Conservation (phyloP, 805 yeast species). For the Groenewaldozyma salmanticensis region DNA sequence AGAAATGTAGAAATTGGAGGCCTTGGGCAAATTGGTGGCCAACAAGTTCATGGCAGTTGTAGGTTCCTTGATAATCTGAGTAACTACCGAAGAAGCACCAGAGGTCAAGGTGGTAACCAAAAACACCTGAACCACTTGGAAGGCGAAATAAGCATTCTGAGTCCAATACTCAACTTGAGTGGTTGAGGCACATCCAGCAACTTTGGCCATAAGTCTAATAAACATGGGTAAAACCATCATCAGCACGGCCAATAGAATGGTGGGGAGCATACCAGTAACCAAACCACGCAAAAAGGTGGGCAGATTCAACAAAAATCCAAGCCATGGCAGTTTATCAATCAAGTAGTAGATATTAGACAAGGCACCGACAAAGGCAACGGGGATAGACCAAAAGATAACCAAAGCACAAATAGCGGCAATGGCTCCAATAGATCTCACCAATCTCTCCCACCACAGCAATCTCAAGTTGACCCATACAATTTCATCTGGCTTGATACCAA, state of each 20-base stretch:
- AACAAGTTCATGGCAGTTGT: slow-evolving; percentile 60
- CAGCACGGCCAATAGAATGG: slow-evolving; percentile 66
- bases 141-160: slow-evolving; percentile 82
- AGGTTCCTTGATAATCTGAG: slow-evolving; percentile 65
- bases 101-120: slow-evolving; percentile 77
- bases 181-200: slow-evolving; percentile 60
- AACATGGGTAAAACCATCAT: slow-evolving; percentile 83
- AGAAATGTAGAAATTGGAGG: slow-evolving; percentile 82
- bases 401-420: slow-evolving; percentile 48
- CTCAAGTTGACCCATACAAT: slow-evolving; percentile 74
- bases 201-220: slow-evolving; percentile 64
- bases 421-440: slow-evolving; percentile 48
- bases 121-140: slow-evolving; percentile 85
- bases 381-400: slow-evolving; percentile 89
- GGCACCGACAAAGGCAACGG: slow-evolving; percentile 95
- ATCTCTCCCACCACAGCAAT: slow-evolving; percentile 46
- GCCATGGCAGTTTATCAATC: slow-evolving; percentile 61
- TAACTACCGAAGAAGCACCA: slow-evolving; percentile 68
- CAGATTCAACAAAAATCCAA: slow-evolving; percentile 64
- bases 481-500: slow-evolving; percentile 72
- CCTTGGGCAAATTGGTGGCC: slow-evolving; percentile 72
- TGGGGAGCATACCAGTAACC: slow-evolving; percentile 80
- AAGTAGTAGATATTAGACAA: slow-evolving; percentile 78
- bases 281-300: slow-evolving; percentile 68
- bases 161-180: slow-evolving; percentile 73